Evolutionary conservation across 2,329 filamentous ascomycete species (phyloP).

Genomic region (Pyricularia grisea): DNA sequence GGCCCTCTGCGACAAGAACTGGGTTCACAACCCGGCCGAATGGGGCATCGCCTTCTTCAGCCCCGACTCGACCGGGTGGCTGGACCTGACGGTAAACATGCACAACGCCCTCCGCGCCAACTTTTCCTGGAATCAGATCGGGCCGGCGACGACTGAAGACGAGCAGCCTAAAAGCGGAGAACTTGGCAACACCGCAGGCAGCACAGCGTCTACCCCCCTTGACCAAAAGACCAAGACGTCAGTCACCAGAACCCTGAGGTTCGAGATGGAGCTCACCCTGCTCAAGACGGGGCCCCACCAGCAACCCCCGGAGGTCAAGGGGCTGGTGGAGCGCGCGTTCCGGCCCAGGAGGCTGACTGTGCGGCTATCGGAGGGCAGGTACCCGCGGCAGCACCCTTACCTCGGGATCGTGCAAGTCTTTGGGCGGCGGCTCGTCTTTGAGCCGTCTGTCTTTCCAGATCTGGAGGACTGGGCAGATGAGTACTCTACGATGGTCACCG

Average conservation of each 20-base stretch:
- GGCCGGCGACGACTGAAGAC: background rate
- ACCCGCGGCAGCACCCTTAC: background rate
- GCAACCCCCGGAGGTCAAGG: background rate
- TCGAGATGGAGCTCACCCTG: background rate
- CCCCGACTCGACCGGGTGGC: background rate
- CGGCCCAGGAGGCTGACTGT: background rate
- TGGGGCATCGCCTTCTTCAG: background rate
- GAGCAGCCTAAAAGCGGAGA: background rate
- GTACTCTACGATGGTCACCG: background rate
- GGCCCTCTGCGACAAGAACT: background rate
- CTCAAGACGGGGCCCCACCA: background rate
- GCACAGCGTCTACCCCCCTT: no score
- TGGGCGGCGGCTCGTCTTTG: background rate
- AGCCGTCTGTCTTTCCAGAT: background rate
- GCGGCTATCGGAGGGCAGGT: background rate
- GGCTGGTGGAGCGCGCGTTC: background rate
- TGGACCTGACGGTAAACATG: background rate
- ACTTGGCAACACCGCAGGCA: no score
- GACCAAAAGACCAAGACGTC: no score
- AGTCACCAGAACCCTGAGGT: background rate
- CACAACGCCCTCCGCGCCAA: background rate
- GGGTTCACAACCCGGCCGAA: background rate
- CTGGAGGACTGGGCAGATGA: background rate
- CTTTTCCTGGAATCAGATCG: background rate
- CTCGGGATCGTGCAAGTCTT: conserved; percentile 1